Conservation (phyloP, 768 basidiomycete genomes). For the Infundibulicybe gibba region DNA sequence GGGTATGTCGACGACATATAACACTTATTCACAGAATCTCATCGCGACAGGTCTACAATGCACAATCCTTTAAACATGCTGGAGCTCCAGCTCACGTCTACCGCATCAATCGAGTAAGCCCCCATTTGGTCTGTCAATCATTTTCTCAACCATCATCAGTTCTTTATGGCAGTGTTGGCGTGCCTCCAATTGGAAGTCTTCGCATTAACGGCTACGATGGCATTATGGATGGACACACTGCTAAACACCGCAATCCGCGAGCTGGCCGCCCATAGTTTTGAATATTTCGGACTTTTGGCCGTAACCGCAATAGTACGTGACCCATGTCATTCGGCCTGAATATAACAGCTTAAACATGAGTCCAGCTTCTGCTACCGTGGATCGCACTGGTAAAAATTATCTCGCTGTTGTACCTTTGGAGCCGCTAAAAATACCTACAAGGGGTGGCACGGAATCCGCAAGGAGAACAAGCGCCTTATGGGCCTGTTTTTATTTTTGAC, state of each 20-base stretch:
- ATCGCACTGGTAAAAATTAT: slow-evolving; percentile 36
- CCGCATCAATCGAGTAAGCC: slow-evolving; percentile 43
- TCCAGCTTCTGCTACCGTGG: slow-evolving; percentile 50
- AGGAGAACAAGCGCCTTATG: slow-evolving; percentile 40
- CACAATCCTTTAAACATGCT: slow-evolving; percentile 45
- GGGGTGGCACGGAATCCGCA: slow-evolving; percentile 54
- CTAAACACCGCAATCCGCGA: slow-evolving; percentile 38
- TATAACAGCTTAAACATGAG: not conserved
- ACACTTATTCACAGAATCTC: slow-evolving; percentile 1
- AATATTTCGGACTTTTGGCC: slow-evolving; percentile 45
- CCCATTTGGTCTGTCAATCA: not conserved
- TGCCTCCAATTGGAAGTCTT: slow-evolving; percentile 54
- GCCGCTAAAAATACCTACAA: slow-evolving; percentile 11
- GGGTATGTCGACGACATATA: slow-evolving; percentile 21
- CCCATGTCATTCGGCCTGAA: not conserved
- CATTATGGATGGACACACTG: slow-evolving; percentile 56
- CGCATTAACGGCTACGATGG: slow-evolving; percentile 43
- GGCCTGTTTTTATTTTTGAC: slow-evolving; percentile 37
- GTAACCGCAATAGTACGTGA: slow-evolving; percentile 37
- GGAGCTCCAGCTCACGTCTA: slow-evolving; percentile 49
- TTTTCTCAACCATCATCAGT: slow-evolving; percentile 22
- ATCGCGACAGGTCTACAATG: slow-evolving; percentile 34
- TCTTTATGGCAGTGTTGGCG: slow-evolving; percentile 51
- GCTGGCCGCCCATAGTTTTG: slow-evolving; percentile 34
- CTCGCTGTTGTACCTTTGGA: not conserved